These are phyloP conservation scores for Yarrowia sp. DNA, from an alignment of 805 yeast genomes.

Conservation along the genomic window DNA sequence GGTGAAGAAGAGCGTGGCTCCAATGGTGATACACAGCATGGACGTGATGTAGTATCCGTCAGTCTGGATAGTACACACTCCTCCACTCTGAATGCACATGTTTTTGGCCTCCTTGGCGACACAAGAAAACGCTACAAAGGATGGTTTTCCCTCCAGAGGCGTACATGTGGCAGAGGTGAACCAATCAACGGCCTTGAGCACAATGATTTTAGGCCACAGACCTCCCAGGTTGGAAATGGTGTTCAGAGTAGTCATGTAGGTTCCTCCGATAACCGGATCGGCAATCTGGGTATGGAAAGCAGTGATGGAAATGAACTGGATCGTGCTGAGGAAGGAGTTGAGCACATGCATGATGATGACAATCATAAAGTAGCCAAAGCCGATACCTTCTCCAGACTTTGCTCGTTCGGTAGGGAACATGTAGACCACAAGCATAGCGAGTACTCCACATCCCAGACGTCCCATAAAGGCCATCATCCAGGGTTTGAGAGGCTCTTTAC, in stretches of 20 bases:
- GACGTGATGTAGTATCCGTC: conserved; percentile 90
- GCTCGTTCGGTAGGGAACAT: conserved; percentile 56
- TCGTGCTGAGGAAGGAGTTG: conserved; percentile 89
- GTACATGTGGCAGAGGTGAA: conserved; percentile 67
- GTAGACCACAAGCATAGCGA: conserved; percentile 72
- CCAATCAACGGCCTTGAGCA: conserved; percentile 74
- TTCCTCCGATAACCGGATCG: conserved; percentile 94
- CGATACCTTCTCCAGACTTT: conserved; percentile 46
- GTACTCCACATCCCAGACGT: conserved; percentile 65
- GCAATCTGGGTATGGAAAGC: conserved; percentile 96
- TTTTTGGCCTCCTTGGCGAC: conserved; percentile 45
- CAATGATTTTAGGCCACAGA: conserved; percentile 91
- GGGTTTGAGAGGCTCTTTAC: conserved; percentile 65
- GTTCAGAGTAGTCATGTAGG: conserved; percentile 94
- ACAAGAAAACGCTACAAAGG: conserved; percentile 38
- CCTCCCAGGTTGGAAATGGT: conserved; percentile 94
- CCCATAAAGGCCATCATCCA: conserved; percentile 90
- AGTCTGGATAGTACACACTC: conserved; percentile 50
- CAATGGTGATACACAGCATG: conserved; percentile 64
- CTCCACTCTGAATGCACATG: conserved; percentile 54
- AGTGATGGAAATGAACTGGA: conserved; percentile 90
- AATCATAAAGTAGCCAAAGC: conserved; percentile 54
- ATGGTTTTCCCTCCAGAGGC: conserved; percentile 28
- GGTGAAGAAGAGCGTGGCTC: conserved; percentile 58
- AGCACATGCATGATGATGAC: conserved; percentile 80